These are phyloP conservation scores for Lophium mytilinum DNA, from an alignment of 495 filamentous ascomycete genomes.

Conservation along the genomic window DNA sequence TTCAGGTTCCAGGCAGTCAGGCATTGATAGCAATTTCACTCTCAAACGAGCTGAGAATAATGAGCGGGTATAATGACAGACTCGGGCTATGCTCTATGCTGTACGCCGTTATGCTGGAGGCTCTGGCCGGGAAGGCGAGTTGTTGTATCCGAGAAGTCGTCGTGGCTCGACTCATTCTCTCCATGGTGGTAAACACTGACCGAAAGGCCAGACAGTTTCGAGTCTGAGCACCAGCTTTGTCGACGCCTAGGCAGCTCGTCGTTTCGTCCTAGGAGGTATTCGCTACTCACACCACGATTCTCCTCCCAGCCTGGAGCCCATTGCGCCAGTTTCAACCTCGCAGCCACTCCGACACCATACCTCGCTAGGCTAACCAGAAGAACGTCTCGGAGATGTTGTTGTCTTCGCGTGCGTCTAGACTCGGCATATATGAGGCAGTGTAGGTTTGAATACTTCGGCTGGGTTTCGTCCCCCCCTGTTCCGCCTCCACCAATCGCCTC, in stretches of 20 bases:
- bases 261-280: background rate
- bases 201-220: background rate
- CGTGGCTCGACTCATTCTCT: background rate
- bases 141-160: background rate
- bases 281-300: background rate
- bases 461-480: background rate
- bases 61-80: background rate
- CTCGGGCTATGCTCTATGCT: no score
- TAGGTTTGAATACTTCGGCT: background rate
- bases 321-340: background rate
- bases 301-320: background rate
- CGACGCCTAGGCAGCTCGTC: background rate
- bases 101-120: no score
- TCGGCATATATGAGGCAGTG: background rate
- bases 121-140: no score
- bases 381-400: background rate
- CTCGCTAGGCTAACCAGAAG: background rate
- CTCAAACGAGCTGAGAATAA: conserved; percentile 16
- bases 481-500: background rate
- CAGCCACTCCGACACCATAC: background rate
- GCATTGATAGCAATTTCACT: conserved; percentile 22
- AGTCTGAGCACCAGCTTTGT: background rate
- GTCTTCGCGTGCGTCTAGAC: background rate
- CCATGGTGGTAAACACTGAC: background rate
- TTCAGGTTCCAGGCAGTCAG: background rate